phyloP scores from a whole-genome alignment of 2,329 filamentous ascomycete genomes.

The Fusarium bactridioides region DNA sequence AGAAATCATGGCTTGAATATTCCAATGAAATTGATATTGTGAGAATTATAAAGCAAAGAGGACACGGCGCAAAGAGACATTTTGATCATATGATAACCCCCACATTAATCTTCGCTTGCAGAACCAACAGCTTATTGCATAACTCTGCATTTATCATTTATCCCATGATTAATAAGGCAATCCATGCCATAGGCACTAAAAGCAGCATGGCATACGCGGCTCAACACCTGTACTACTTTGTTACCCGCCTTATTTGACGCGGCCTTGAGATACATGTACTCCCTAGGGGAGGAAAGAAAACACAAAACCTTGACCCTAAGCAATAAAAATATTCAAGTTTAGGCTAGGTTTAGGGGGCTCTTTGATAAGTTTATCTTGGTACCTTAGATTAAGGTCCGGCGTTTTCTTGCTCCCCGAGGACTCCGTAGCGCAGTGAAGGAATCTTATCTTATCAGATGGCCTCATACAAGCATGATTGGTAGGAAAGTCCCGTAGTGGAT shows the following conservation, averaged over 20 bases:
- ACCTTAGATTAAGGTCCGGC: too few relatives aligned
- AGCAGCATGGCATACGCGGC: rapidly evolving
- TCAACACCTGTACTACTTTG: rapidly evolving
- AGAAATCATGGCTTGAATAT: background rate
- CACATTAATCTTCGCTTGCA: background rate
- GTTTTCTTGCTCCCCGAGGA: too few relatives aligned
- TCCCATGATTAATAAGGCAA: rapidly evolving
- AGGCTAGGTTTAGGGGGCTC: too few relatives aligned
- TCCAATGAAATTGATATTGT: rapidly evolving
- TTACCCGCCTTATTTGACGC: rapidly evolving
- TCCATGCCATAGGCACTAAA: background rate
- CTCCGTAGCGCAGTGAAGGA: background rate
- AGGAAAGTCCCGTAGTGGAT: background rate
- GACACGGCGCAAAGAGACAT: background rate
- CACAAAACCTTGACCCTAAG: too few relatives aligned
- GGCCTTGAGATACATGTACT: background rate
- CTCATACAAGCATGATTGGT: background rate
- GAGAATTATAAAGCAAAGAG: background rate
- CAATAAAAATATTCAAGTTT: too few relatives aligned
- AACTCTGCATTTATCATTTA: background rate
- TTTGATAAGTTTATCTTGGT: too few relatives aligned
- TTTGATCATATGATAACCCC: background rate
- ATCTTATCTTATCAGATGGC: constrained; percentile 15
- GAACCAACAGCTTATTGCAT: background rate
- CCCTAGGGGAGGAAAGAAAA: too few relatives aligned